These are phyloP conservation scores for Hanseniaspora guilliermondii DNA, from an alignment of 805 yeast genomes.

Conservation along the genomic window DNA sequence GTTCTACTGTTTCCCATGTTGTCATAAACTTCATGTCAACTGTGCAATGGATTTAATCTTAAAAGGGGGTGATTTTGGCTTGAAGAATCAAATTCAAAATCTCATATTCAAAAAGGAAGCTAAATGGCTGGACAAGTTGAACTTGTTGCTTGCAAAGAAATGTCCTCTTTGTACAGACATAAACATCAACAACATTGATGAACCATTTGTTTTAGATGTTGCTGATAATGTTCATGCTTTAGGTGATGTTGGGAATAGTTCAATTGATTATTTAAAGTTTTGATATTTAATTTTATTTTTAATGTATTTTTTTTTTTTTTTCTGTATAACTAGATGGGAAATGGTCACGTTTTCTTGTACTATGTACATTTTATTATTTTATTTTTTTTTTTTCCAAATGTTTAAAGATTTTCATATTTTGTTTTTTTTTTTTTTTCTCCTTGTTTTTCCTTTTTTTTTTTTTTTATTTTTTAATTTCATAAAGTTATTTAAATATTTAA, in stretches of 20 bases:
- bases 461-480: background rate
- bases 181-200: conserved; percentile 57
- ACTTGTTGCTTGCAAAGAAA: conserved; percentile 44
- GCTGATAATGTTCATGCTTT: background rate
- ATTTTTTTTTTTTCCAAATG: background rate
- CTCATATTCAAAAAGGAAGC: conserved; percentile 30
- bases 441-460: background rate
- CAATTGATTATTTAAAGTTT: background rate
- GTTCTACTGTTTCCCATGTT: conserved; percentile 77
- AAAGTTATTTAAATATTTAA: too few species aligned
- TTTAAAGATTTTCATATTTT: background rate
- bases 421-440: background rate
- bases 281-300: background rate
- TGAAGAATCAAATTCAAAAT: conserved; percentile 49
- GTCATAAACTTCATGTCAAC: conserved; percentile 79
- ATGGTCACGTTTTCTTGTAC: background rate
- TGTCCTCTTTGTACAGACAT: conserved; percentile 71
- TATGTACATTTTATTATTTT: background rate
- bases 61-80: conserved; percentile 51
- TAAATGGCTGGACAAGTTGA: conserved; percentile 31
- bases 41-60: conserved; percentile 58
- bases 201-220: conserved; percentile 32
- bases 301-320: too few species aligned
- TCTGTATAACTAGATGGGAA: too few species aligned
- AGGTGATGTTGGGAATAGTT: background rate